Evolutionary conservation across 441 rosid species (phyloP).

Genomic region (Erysimum cheiri): DNA sequence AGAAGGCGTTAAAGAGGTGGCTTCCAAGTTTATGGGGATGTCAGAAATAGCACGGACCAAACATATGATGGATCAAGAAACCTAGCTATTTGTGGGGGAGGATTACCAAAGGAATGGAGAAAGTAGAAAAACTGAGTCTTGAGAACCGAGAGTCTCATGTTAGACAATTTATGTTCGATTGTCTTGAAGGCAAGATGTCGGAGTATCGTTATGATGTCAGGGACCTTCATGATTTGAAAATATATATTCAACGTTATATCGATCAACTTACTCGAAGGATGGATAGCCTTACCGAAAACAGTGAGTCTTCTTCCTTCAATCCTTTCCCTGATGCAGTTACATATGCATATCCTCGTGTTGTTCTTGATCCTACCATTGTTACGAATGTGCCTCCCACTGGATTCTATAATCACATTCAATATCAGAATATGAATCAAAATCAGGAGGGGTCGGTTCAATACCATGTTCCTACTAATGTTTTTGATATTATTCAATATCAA

Average conservation of each 20-base stretch:
- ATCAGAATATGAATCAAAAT: background rate
- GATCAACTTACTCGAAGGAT: background rate
- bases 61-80: conserved; percentile 54
- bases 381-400: background rate
- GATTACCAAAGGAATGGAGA: background rate
- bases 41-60: conserved; percentile 50
- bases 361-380: background rate
- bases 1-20: conserved; percentile 38
- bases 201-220: background rate
- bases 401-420: background rate
- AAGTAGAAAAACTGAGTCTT: background rate
- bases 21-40: conserved; percentile 45
- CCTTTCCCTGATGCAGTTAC: background rate
- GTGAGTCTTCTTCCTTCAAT: background rate
- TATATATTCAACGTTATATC: background rate
- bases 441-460: background rate
- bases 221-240: background rate
- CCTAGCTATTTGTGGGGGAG: background rate
- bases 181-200: background rate
- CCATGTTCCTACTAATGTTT: background rate
- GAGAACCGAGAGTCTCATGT: background rate
- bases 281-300: too few species aligned
- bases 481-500: background rate
- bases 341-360: background rate
- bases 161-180: background rate